Evolutionary conservation across 2,329 filamentous ascomycete genomes (phyloP), one percentile per base, ranked within the genome.

Genomic region (Sporothrix variecibatus): DNA sequence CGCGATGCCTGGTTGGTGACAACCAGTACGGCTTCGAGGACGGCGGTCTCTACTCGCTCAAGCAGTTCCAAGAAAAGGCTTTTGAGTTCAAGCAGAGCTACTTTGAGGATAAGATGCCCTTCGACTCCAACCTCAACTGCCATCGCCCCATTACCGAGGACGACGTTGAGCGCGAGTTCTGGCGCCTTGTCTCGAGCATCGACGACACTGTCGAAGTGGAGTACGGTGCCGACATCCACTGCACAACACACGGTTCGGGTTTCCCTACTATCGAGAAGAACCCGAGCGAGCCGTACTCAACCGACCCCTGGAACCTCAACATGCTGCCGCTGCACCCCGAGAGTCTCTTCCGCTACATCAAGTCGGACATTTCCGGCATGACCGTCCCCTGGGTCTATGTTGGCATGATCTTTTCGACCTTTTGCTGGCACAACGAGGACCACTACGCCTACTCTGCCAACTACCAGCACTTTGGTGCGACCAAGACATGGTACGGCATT

Each of bases 391-490:
- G 96, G 96, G 90, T 99, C 3, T 99, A 99, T 80, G 96, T 99
- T 3, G 96, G 96, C 76, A 99, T 99, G 96, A 97, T 97, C 53
- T 99, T 99, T 81, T 99, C 96, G 0, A 98, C 96, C 0, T 99
- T 99, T 80, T 99, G 96, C 82, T 99, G 96, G 96, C 96, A 99
- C 81, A 98, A 97, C 77, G 96, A 99, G 80, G 96, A 99, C 79
- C 96, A 99, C 80, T 98, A 97, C 81, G 92, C 96, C 1, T 99
- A 98, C 81, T 99, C 96, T 0, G 93, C 96, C 71, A 99, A 99
- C 78, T 99, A 98, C 79, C 96, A 99, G 81, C 96, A 99, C 79
- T 97, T 99, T 79, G 96, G 96, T 11, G 94, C 95, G 1, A 99
- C 96, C 1, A 99, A 99, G 84, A 99, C 96, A 0, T 99, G 96